Base-by-base conservation (phyloP, 2,329 filamentous ascomycete species). In the Fusarium kyushuense region DNA sequence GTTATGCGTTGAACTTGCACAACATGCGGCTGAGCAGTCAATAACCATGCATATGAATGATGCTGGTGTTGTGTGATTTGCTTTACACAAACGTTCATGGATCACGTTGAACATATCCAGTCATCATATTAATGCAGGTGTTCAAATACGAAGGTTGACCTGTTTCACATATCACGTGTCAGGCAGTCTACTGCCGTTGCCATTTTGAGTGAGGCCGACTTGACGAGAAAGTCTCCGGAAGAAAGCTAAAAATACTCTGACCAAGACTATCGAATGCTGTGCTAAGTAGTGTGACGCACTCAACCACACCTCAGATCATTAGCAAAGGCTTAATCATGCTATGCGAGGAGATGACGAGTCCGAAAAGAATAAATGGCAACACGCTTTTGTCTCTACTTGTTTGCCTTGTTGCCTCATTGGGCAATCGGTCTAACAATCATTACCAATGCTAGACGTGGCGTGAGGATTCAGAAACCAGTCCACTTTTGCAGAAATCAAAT, bases 161-260 rank as follows among this genome's bases (percentile, higher is more conserved):
- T 21, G 40, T 62, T 61, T 62, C 33, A 46, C 23, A 41, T 40
- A 6, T 46, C 23, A 36, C 23, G 23, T 35, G n/a, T 13, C 43
- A 12, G 13, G 5, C 7, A 14, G 17, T 2, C 12, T 25, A 23
- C 6, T 23, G 5, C 1, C 6, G 33, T 12, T 38, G 25, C 58
- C 38, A 32, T 23, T 29, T 45, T 13, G 2, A n/a, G 33, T n/a
- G 16, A 25, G 14, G 6, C 3, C 21, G 11, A 11, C 30, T 25
- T 3, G 8, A 12, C 16, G 19, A 10, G n/a, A 38, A 52, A 59
- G 38, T 46, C 40, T 38, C 29, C n/a, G 38, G 38, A 36, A 17
- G 2, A 12, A 23, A 38, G 38, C 40, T 41, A 62, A 62, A 54
- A 61, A 62, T 60, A 60, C 33, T 17, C n/a, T 9, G 41, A 54